Conservation (phyloP, 192 early-diverging fungal species). For the Backusella australiensis region DNA sequence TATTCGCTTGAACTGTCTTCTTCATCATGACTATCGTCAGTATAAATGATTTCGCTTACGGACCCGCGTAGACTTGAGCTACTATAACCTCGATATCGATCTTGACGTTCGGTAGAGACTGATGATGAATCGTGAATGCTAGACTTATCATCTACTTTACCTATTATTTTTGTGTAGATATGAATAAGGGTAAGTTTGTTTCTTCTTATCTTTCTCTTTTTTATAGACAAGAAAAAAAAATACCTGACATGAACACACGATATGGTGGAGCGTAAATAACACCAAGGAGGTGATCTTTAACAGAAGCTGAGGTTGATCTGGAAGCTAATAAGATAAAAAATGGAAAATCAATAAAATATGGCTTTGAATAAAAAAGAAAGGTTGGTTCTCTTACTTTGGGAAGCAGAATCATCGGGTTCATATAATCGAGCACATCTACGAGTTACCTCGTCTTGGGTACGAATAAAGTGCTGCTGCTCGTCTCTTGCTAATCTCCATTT, state of each 20-base stretch:
- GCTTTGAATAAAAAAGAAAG: neutral
- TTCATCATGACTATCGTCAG: neutral
- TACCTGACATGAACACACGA: conserved; percentile 40
- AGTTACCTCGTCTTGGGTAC: conserved; percentile 58
- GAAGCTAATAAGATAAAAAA: neutral
- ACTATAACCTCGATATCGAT: neutral
- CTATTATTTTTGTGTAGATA: neutral
- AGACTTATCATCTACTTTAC: conserved; percentile 5
- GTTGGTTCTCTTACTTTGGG: conserved; percentile 1
- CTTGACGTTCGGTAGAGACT: neutral
- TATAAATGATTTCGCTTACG: neutral
- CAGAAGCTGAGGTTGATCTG: conserved; percentile 18
- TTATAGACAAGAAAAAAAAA: neutral
- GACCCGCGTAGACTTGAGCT: neutral
- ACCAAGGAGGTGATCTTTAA: conserved; percentile 44
- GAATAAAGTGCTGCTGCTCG: conserved; percentile 59
- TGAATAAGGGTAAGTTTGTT: neutral
- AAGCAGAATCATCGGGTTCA: conserved; percentile 29
- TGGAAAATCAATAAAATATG: neutral
- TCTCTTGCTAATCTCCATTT: conserved; percentile 46
- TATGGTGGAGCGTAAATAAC: conserved; percentile 54
- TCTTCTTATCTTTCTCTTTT: neutral
- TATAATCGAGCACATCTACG: conserved; percentile 59
- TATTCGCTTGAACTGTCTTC: neutral
- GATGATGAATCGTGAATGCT: neutral